phyloP scores from a whole-genome alignment of 176 grass and related monocot species.

The Typha latifolia region DNA sequence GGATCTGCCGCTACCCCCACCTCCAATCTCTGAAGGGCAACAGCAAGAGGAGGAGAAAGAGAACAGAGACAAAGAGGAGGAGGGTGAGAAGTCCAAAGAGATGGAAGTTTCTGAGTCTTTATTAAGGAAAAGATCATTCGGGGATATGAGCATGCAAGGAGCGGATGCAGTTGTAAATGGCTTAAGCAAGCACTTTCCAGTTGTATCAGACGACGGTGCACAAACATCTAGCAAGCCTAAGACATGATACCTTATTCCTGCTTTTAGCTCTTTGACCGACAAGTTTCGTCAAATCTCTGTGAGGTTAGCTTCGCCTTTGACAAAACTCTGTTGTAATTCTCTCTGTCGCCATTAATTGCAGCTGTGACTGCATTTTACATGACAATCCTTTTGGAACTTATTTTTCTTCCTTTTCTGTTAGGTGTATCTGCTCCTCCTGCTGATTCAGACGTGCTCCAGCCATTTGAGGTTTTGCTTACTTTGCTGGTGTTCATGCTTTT shows the following conservation, averaged over 20 bases:
- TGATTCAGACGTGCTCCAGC: too few species aligned
- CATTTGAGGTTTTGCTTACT: too few species aligned
- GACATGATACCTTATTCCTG: slow-evolving; percentile 4
- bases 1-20: slow-evolving; percentile 18
- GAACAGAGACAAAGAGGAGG: slow-evolving; percentile 21
- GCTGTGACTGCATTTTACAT: too few species aligned
- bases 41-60: slow-evolving; percentile 27
- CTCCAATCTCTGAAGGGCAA: slow-evolving; percentile 13
- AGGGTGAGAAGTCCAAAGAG: slow-evolving; percentile 32
- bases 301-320: too few species aligned
- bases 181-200: slow-evolving; percentile 7
- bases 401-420: too few species aligned
- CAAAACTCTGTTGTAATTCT: too few species aligned
- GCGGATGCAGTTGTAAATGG: slow-evolving; percentile 27
- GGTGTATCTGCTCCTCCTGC: too few species aligned
- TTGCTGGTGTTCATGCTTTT: too few species aligned
- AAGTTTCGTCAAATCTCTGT: background rate
- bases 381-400: too few species aligned
- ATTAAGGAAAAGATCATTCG: slow-evolving; percentile 48
- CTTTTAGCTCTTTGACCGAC: background rate
- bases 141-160: slow-evolving; percentile 18
- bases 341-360: too few species aligned
- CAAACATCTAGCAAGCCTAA: slow-evolving; percentile 14
- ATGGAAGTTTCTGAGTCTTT: slow-evolving; percentile 18
- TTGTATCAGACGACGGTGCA: slow-evolving; percentile 22